Conservation (phyloP, 169 alveolate species). For the Plasmodium malariae region DNA sequence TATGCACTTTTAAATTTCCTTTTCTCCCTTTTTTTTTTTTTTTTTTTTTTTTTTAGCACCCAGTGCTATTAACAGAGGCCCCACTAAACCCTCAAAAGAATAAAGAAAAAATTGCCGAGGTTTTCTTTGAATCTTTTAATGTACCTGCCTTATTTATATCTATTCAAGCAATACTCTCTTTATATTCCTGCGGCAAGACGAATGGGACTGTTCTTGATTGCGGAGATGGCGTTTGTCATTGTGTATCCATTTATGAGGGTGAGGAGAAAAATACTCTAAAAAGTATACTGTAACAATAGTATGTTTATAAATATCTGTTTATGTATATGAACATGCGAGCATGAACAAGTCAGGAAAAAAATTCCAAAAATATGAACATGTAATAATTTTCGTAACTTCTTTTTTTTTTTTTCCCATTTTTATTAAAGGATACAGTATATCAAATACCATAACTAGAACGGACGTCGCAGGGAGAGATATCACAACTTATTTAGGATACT, state of each 20-base stretch:
- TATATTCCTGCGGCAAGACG: conserved; percentile 87
- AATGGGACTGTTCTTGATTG: conserved; percentile 88
- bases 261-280: not conserved
- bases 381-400: not conserved
- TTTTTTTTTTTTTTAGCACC: conserved; percentile 43
- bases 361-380: not conserved
- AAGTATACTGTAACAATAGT: too few species aligned
- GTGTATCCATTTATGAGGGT: conserved; percentile 88
- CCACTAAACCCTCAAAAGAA: conserved; percentile 82
- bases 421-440: conserved; percentile 51
- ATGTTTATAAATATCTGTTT: conserved; percentile 42
- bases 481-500: conserved; percentile 79
- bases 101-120: conserved; percentile 84
- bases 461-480: conserved; percentile 84
- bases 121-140: conserved; percentile 85
- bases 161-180: conserved; percentile 83
- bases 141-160: conserved; percentile 86
- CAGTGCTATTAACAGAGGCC: conserved; percentile 83
- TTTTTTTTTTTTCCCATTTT: not conserved
- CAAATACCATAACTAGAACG: conserved; percentile 76
- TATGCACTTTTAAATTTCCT: not conserved
- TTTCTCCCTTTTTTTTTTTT: conserved; percentile 8
- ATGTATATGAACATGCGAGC: conserved; percentile 57
- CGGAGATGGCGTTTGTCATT: conserved; percentile 88
- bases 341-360: not conserved